These are phyloP conservation scores for Farysia itapuensis DNA, from an alignment of 1,284 basidiomycete species.

Conservation along the genomic window DNA sequence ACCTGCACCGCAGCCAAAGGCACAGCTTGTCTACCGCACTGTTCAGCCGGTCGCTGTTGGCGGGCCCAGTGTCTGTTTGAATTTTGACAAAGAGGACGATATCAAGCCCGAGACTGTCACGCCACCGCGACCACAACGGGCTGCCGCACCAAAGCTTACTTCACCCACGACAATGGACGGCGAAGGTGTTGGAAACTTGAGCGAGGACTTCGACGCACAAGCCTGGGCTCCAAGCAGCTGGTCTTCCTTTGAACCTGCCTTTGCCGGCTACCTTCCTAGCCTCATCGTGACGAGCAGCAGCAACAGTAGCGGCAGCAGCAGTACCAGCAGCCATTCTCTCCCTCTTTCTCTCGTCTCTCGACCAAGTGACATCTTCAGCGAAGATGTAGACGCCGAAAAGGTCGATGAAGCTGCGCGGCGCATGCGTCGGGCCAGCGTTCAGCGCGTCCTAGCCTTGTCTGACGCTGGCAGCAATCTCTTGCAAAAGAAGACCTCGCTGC, in stretches of 20 bases:
- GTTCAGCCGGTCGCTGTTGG: too few species aligned
- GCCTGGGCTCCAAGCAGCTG: constrained; percentile 12
- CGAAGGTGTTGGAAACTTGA: constrained; percentile 7
- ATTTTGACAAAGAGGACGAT: not conserved
- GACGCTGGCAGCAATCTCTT: constrained; percentile 7
- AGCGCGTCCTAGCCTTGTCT: constrained; percentile 14
- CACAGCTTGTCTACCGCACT: too few species aligned
- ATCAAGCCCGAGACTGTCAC: not conserved
- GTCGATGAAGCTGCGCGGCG: not conserved
- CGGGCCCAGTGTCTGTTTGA: too few species aligned
- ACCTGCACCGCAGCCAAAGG: too few species aligned
- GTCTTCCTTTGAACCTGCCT: constrained; percentile 5
- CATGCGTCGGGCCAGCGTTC: constrained; percentile 13
- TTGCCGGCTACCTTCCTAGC: constrained; percentile 10
- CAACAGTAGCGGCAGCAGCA: not conserved
- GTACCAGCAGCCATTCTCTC: not conserved
- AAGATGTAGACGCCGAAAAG: not conserved
- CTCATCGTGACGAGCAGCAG: constrained; percentile 3
- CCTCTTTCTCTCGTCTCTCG: too few species aligned
- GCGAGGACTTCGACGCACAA: constrained; percentile 7
- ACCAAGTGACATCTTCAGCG: too few species aligned
- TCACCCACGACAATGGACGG: not conserved
- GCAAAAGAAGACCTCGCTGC: constrained; percentile 6
- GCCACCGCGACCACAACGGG: not conserved
- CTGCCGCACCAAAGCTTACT: not conserved